A percentile compares a stretch with the other conserved stretches of the same genome.
Evolutionary conservation across 139 green algal species (phyloP).

Genomic region (Yamagishiella unicocca): DNA sequence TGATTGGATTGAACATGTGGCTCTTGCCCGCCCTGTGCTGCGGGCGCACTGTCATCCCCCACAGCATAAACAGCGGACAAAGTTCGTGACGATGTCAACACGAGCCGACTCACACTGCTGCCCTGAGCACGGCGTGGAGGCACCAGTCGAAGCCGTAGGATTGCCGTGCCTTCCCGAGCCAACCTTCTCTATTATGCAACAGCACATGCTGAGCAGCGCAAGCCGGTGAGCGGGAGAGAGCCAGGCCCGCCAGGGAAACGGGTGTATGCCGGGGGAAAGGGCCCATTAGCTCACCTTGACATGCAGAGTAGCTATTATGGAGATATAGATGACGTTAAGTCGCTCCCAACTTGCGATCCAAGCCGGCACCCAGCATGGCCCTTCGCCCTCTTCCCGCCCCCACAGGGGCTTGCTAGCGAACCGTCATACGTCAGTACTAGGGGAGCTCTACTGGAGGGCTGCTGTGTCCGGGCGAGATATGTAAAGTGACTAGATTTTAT

Average conservation of each 20-base stretch:
- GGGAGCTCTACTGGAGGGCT: slow-evolving; percentile 28
- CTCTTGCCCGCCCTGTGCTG: too few relatives aligned
- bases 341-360: too few relatives aligned
- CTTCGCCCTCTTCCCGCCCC: too few relatives aligned
- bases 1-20: too few relatives aligned
- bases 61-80: slow-evolving; percentile 47
- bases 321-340: too few relatives aligned
- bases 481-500: background rate
- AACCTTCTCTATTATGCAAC: background rate
- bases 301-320: too few relatives aligned
- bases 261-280: too few relatives aligned
- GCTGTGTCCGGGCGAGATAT: background rate
- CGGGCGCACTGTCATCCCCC: too few relatives aligned
- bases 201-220: background rate
- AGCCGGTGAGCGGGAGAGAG: slow-evolving; percentile 21
- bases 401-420: slow-evolving; percentile 9
- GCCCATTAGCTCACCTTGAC: too few relatives aligned
- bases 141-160: background rate
- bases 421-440: slow-evolving; percentile 20
- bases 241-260: too few relatives aligned
- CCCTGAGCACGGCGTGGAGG: background rate
- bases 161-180: slow-evolving; percentile 21
- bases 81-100: slow-evolving; percentile 21
- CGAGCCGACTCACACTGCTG: slow-evolving; percentile 1
- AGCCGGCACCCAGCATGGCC: too few relatives aligned